A percentile compares a stretch with the other conserved stretches of the same genome.
phyloP scores from a whole-genome alignment of 2,329 filamentous ascomycete species.

The Thielaviopsis ethacetica region DNA sequence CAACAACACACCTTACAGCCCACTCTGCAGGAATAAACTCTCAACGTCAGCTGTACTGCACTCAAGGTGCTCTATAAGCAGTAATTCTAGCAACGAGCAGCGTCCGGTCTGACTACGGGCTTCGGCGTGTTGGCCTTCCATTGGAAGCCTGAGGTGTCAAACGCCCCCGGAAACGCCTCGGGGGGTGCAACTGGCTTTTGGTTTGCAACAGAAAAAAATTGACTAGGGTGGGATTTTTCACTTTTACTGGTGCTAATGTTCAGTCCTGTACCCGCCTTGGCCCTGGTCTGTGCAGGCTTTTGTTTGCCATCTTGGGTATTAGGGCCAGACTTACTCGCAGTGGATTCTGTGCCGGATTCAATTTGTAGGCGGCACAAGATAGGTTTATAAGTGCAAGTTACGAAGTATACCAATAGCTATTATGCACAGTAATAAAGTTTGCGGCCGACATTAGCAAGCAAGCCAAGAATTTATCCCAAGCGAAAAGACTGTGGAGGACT shows the following conservation, averaged over 20 bases:
- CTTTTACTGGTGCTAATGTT: neutral
- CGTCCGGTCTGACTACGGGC: neutral
- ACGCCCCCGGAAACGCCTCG: neutral
- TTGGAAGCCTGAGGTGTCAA: neutral
- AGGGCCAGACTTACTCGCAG: neutral
- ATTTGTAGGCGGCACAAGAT: no score
- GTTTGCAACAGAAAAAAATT: neutral
- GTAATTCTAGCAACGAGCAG: neutral
- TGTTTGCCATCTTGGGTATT: neutral
- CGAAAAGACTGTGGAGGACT: no score
- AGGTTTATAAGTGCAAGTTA: no score
- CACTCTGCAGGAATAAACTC: no score
- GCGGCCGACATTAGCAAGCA: no score
- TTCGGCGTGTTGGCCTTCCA: neutral
- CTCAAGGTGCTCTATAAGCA: neutral
- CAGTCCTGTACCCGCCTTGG: neutral
- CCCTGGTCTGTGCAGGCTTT: neutral
- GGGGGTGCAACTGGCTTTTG: neutral
- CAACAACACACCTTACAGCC: no score
- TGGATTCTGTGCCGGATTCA: no score
- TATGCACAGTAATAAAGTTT: no score
- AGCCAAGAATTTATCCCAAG: no score
- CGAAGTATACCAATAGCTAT: no score
- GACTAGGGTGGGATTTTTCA: neutral
- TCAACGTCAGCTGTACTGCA: neutral